phyloP scores from a whole-genome alignment of 805 yeast species.

The Metschnikowia baotianmanensis region DNA sequence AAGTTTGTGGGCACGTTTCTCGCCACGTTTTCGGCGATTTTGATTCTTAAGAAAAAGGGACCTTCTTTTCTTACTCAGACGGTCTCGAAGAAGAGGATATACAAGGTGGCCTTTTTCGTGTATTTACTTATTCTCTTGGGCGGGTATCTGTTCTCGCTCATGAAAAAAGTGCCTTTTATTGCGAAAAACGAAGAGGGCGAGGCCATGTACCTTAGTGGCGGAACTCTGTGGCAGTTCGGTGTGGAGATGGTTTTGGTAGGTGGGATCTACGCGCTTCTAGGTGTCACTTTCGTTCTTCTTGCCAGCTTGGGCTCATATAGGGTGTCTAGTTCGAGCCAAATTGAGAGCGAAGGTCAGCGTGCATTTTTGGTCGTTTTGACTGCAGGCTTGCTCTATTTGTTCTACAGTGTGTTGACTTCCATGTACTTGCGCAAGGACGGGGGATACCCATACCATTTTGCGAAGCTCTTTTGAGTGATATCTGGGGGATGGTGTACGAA shows the following conservation, averaged over 20 bases:
- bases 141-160: slow-evolving; percentile 64
- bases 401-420: slow-evolving; percentile 45
- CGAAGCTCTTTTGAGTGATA: slow-evolving; percentile 27
- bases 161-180: slow-evolving; percentile 61
- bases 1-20: slow-evolving; percentile 47
- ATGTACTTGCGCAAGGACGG: slow-evolving; percentile 46
- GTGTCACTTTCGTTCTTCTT: slow-evolving; percentile 38
- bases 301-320: slow-evolving; percentile 35
- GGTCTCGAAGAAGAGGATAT: slow-evolving; percentile 23
- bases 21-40: slow-evolving; percentile 43
- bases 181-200: slow-evolving; percentile 49
- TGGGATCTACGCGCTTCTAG: slow-evolving; percentile 48
- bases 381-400: slow-evolving; percentile 29
- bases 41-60: slow-evolving; percentile 49
- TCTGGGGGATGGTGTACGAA: too few species aligned
- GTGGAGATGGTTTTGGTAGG: slow-evolving; percentile 58
- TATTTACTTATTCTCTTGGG: slow-evolving; percentile 47
- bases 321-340: slow-evolving; percentile 18
- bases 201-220: slow-evolving; percentile 62
- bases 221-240: slow-evolving; percentile 68
- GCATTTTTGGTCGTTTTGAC: slow-evolving; percentile 20
- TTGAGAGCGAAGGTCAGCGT: slow-evolving; percentile 21
- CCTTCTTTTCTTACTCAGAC: slow-evolving; percentile 23
- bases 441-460: slow-evolving; percentile 44
- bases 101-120: slow-evolving; percentile 29